phyloP scores from a whole-genome alignment of 306 rosid species.

The Ochetophila trinervis region DNA sequence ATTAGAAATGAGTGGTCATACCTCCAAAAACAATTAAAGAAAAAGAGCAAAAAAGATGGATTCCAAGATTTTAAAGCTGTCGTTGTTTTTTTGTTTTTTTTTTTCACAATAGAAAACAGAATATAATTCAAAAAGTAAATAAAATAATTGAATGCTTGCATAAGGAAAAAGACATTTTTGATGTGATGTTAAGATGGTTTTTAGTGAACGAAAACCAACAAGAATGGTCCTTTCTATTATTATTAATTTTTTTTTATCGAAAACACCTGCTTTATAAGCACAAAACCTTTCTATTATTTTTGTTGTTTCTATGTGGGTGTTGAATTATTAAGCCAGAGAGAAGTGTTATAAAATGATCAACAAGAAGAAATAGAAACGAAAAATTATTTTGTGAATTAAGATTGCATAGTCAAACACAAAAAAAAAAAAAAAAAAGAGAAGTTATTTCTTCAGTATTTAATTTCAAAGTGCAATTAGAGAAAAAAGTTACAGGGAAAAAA shows the following conservation, averaged over 20 bases:
- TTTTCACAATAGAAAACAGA: not conserved
- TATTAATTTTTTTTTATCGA: too few species aligned
- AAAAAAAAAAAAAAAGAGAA: not conserved
- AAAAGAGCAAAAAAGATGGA: not conserved
- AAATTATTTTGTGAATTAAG: too few species aligned
- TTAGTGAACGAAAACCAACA: not conserved
- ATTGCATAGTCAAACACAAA: not conserved
- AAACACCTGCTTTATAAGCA: too few species aligned
- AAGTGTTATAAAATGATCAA: too few species aligned
- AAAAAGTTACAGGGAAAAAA: not conserved
- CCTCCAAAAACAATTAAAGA: not conserved
- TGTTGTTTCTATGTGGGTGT: not conserved
- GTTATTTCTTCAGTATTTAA: too few species aligned
- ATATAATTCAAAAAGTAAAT: not conserved
- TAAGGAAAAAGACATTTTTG: not conserved
- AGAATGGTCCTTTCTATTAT: too few species aligned
- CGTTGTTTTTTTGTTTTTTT: not conserved
- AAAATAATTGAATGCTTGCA: slow-evolving; percentile 1
- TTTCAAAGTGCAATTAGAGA: not conserved
- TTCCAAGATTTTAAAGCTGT: not conserved
- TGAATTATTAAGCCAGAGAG: too few species aligned
- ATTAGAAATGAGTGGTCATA: slow-evolving; percentile 31
- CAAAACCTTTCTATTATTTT: too few species aligned
- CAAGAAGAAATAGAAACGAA: too few species aligned
- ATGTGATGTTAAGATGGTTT: not conserved